A percentile compares a stretch with the other conserved stretches of the same genome.
Conservation (phyloP, 805 yeast genomes). For the Zygosaccharomyces lentus region DNA sequence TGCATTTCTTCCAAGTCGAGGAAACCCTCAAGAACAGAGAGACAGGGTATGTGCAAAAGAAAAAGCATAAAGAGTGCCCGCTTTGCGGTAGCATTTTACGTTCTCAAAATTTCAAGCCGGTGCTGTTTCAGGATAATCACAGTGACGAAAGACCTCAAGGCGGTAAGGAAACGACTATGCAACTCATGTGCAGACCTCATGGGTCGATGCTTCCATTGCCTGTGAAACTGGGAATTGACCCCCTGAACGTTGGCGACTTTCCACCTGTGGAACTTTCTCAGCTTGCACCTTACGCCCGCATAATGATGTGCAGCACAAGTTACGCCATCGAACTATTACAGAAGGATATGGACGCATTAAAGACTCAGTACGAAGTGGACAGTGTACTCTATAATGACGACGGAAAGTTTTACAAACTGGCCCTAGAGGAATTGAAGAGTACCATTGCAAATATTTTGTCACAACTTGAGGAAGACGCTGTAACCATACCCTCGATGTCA, state of each 20-base stretch:
- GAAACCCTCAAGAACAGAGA: slow-evolving; percentile 40
- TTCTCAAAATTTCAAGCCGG: slow-evolving; percentile 62
- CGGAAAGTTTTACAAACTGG: slow-evolving; percentile 49
- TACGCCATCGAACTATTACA: slow-evolving; percentile 54
- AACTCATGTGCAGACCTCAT: slow-evolving; percentile 58
- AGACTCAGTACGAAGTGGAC: slow-evolving; percentile 52
- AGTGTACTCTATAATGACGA: slow-evolving; percentile 56
- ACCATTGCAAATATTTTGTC: slow-evolving; percentile 40
- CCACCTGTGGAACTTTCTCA: slow-evolving; percentile 50
- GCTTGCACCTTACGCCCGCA: slow-evolving; percentile 52
- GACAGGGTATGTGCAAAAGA: slow-evolving; percentile 32
- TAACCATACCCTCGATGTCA: slow-evolving; percentile 12
- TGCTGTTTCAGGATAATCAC: slow-evolving; percentile 48
- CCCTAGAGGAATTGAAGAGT: slow-evolving; percentile 50
- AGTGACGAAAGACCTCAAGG: slow-evolving; percentile 54
- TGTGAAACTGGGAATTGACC: slow-evolving; percentile 41
- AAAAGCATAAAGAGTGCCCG: slow-evolving; percentile 72
- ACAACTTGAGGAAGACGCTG: slow-evolving; percentile 27
- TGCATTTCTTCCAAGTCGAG: slow-evolving; percentile 54
- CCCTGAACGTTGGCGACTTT: slow-evolving; percentile 41
- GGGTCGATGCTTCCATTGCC: slow-evolving; percentile 48
- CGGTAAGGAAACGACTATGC: slow-evolving; percentile 51
- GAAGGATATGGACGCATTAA: slow-evolving; percentile 54
- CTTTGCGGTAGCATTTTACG: slow-evolving; percentile 60
- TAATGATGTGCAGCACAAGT: slow-evolving; percentile 59